A percentile compares a stretch with the other conserved stretches of the same genome.
Evolutionary conservation across 2,329 filamentous ascomycete species (phyloP).

Genomic region (Alternaria sp.): DNA sequence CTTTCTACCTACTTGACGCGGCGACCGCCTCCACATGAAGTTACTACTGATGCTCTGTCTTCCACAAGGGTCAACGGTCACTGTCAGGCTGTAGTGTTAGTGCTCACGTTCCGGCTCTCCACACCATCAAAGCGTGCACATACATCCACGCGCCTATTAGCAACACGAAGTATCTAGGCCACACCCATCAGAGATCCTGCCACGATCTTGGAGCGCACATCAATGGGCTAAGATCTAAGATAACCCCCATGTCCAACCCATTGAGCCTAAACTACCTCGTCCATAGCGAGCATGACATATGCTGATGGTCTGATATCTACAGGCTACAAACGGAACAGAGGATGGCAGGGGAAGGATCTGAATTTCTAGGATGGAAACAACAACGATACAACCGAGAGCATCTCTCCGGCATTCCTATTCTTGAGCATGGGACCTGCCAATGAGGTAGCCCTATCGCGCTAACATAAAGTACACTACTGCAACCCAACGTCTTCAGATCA

Average conservation of each 20-base stretch:
- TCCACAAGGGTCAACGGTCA: conserved; percentile 3
- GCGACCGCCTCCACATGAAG: conserved; percentile 2
- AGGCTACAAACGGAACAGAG: not conserved
- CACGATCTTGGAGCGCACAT: conserved; percentile 1
- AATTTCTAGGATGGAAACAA: not conserved
- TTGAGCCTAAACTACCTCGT: conserved; percentile 1
- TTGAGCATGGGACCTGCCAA: not conserved
- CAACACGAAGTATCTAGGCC: not conserved
- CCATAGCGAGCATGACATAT: not conserved
- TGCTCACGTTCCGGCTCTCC: conserved; percentile 18
- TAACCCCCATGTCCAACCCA: not conserved
- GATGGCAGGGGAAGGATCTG: not conserved
- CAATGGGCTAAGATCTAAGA: conserved; percentile 9
- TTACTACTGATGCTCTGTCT: not conserved
- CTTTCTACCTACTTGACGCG: not conserved
- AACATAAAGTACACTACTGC: not conserved
- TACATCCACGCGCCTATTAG: not conserved
- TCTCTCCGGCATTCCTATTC: not conserved
- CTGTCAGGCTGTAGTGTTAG: conserved; percentile 6
- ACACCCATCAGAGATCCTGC: conserved; percentile 4
- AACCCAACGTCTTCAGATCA: too few species aligned
- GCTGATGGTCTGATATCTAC: not conserved
- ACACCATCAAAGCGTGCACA: conserved; percentile 5
- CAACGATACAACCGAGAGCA: not conserved
- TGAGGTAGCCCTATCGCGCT: not conserved